These are phyloP conservation scores for Alternaria solani DNA, from an alignment of 2,329 filamentous ascomycete species.

Conservation along the genomic window DNA sequence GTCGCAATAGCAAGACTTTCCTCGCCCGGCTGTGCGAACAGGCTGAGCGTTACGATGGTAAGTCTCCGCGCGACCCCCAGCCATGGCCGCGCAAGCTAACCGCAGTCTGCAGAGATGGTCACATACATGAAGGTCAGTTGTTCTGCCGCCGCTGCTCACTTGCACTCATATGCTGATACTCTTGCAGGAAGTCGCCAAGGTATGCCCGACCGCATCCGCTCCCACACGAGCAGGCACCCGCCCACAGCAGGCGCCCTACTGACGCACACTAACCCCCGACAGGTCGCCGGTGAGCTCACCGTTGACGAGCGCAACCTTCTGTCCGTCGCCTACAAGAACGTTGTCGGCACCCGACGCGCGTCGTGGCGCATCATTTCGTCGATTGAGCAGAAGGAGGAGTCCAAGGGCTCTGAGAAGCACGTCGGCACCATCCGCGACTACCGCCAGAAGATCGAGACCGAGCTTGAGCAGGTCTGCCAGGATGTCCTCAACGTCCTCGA, in stretches of 20 bases:
- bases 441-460: constrained; percentile 96
- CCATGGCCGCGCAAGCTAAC: constrained; percentile 43
- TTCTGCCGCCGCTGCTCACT: background rate
- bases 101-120: constrained; percentile 78
- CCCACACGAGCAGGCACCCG: constrained; percentile 31
- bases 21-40: constrained; percentile 99
- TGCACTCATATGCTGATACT: constrained; percentile 45
- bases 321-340: constrained; percentile 99
- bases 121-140: constrained; percentile 90
- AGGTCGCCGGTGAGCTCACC: constrained; percentile 73
- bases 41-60: constrained; percentile 98
- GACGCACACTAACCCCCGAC: constrained; percentile 29
- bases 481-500: constrained; percentile 96
- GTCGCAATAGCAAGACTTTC: constrained; percentile 79
- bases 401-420: constrained; percentile 96
- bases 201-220: constrained; percentile 53
- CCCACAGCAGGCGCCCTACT: constrained; percentile 19
- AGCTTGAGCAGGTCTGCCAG: constrained; percentile 98
- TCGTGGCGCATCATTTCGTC: constrained; percentile 99
- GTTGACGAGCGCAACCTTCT: constrained; percentile 87
- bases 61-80: constrained; percentile 46
- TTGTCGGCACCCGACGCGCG: constrained; percentile 95
- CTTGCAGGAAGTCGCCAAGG: constrained; percentile 89
- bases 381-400: constrained; percentile 99
- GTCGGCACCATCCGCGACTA: constrained; percentile 94